These are phyloP conservation scores for Penicillium sp. DNA, from an alignment of 2,329 filamentous ascomycete species.

Conservation along the genomic window DNA sequence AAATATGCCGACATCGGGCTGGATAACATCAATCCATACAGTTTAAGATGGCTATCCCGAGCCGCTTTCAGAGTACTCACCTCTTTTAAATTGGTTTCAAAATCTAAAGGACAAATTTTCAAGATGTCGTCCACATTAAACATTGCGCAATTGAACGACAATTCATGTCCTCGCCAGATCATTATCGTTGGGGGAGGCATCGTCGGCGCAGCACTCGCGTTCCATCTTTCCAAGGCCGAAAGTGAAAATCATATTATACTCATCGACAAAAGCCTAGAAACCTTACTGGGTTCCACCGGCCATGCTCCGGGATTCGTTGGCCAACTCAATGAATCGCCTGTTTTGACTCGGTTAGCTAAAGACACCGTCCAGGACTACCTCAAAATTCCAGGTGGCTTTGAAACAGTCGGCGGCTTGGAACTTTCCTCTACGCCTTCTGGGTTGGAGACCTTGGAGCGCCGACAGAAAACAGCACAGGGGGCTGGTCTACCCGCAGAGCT, in stretches of 20 bases:
- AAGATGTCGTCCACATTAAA: constrained; percentile 4
- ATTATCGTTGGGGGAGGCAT: constrained; percentile 36
- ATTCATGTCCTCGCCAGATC: constrained; percentile 7
- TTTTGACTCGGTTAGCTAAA: constrained; percentile 33
- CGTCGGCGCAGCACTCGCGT: constrained; percentile 36
- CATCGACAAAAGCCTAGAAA: constrained; percentile 30
- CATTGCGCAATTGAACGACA: constrained; percentile 7
- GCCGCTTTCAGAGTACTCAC: background rate
- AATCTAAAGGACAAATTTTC: background rate
- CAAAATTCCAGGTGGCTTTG: constrained; percentile 30
- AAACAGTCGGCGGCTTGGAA: constrained; percentile 29
- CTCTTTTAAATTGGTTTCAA: too few relatives aligned
- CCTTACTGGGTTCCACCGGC: constrained; percentile 33
- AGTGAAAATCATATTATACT: constrained; percentile 20
- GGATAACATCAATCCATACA: background rate
- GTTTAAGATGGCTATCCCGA: background rate
- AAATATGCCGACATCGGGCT: background rate
- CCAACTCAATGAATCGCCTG: constrained; percentile 35
- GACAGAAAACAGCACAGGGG: constrained; percentile 21
- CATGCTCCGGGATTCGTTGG: constrained; percentile 39
- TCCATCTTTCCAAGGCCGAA: constrained; percentile 28
- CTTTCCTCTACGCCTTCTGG: constrained; percentile 25
- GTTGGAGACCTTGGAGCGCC: constrained; percentile 17
- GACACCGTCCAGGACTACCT: constrained; percentile 33
- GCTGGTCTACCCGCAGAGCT: constrained; percentile 29